Base-by-base conservation (phyloP, 2,329 filamentous ascomycete species). In the Coniochaeta hoffmannii region DNA sequence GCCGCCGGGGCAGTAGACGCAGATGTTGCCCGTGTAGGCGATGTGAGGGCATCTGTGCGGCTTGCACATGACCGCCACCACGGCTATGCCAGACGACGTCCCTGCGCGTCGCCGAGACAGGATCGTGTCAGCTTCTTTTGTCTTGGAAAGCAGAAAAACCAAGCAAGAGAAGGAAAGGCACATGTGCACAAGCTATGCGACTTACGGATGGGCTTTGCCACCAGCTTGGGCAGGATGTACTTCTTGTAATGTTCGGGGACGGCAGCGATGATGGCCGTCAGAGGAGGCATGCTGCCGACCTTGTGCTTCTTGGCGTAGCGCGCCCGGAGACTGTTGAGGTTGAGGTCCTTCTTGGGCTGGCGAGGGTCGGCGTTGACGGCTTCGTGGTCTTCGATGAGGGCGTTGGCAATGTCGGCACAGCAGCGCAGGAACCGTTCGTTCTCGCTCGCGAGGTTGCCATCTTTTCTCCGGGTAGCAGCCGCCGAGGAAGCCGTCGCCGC, bases 201-300 rank as follows among this genome's bases (percentile, higher is more conserved):
- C 80, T 65, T 79, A 88, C 89, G 82, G 58, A 99, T 97, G 1
- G 94, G 94, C 73, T 99, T 99, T 26, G 95, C 94, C 64, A 99
- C 91, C 59, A 99, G 78, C 73, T 96, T 96, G 19, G 92, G 94
- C 59, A 97, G 74, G 59, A 99, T 97, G 66, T 97, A 97, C 76
- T 97, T 99, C 78, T 97, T 99, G 76, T 97, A 97, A 70, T 97
- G 92, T 69, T 99, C 94, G n/a, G 95, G 95, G 34, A 99, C 93
- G 10, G 94, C 94, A 55, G 94, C 90, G 67, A 99, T 97, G 67
- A 99, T 99, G 58, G 94, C 93, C 9, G 93, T 97, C 61, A 99
- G 76, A 26, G 95, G 90, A 31, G 94, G 94, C 63, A 96, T 89
- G 59, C 85, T 90, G 70, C 85, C 87, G 58, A 99, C 77, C 69